Conservation (phyloP, 108 stramenopile species). For the Stephanodiscus minutulus region DNA sequence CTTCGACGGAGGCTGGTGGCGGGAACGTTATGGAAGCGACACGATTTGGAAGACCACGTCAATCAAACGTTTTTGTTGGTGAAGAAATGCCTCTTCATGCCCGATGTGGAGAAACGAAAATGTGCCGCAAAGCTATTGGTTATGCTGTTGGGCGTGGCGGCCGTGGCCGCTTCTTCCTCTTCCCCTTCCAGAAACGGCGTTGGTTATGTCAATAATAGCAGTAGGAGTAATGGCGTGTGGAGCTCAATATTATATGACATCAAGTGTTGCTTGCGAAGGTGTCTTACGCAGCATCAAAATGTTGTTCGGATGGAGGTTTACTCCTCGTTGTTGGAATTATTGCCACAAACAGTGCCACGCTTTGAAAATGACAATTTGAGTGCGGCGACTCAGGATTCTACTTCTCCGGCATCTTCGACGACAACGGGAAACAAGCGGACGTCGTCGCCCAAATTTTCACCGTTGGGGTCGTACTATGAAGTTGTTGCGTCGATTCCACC, state of each 20-base stretch:
- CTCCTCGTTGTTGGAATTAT: conserved; percentile 33
- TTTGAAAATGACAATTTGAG: neutral
- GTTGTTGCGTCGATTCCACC: conserved; percentile 20
- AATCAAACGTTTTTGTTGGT: conserved; percentile 54
- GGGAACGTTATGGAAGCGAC: conserved; percentile 42
- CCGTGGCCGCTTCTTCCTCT: conserved; percentile 26
- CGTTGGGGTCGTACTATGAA: neutral
- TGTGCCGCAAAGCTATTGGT: conserved; percentile 43
- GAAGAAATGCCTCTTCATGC: conserved; percentile 50
- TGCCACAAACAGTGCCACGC: conserved; percentile 15
- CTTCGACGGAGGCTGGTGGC: conserved; percentile 22
- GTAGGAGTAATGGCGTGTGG: conserved; percentile 8
- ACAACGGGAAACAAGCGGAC: neutral
- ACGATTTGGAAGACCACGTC: conserved; percentile 45
- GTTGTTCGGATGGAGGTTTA: conserved; percentile 46
- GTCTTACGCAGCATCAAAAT: conserved; percentile 45
- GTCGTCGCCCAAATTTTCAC: neutral
- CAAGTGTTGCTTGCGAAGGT: conserved; percentile 45
- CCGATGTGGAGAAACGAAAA: conserved; percentile 47
- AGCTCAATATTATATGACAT: conserved; percentile 36
- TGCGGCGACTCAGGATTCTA: conserved; percentile 26
- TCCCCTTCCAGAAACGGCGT: conserved; percentile 3
- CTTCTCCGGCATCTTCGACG: conserved; percentile 21
- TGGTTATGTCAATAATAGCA: neutral
- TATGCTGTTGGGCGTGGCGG: conserved; percentile 33